Evolutionary conservation across 257 asterid species (phyloP).

Genomic region (Penstemon davidsonii): DNA sequence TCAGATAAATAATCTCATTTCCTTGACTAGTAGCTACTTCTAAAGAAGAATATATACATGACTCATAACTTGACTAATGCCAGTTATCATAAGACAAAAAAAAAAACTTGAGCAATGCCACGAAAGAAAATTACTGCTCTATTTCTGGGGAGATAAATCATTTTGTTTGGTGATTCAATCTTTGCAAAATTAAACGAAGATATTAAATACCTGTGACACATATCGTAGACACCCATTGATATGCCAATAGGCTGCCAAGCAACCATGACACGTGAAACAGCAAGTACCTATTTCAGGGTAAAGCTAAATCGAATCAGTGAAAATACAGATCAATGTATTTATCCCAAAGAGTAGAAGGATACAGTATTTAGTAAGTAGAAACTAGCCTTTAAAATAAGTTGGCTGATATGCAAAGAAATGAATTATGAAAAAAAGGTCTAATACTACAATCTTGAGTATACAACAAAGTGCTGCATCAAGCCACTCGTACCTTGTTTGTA

Average conservation of each 20-base stretch:
- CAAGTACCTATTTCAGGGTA: conserved; percentile 71
- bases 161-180: neutral
- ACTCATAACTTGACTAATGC: neutral
- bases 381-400: neutral
- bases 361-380: conserved; percentile 2
- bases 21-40: neutral
- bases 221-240: conserved; percentile 94
- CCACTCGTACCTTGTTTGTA: conserved; percentile 73
- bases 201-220: conserved; percentile 83
- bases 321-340: neutral
- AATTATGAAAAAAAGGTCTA: neutral
- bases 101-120: too few relatives aligned
- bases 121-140: neutral
- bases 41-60: neutral
- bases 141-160: neutral
- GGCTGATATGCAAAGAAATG: conserved; percentile 14
- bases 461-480: conserved; percentile 13
- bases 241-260: conserved; percentile 96
- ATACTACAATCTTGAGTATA: conserved; percentile 3
- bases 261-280: conserved; percentile 94
- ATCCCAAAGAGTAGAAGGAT: conserved; percentile 6
- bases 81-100: neutral
- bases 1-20: neutral
- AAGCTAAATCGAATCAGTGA: conserved; percentile 23
- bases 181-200: neutral